Evolutionary conservation across 225 moss, liverwort and hornwort species (phyloP).

Genomic region (Takakia lepidozioides): DNA sequence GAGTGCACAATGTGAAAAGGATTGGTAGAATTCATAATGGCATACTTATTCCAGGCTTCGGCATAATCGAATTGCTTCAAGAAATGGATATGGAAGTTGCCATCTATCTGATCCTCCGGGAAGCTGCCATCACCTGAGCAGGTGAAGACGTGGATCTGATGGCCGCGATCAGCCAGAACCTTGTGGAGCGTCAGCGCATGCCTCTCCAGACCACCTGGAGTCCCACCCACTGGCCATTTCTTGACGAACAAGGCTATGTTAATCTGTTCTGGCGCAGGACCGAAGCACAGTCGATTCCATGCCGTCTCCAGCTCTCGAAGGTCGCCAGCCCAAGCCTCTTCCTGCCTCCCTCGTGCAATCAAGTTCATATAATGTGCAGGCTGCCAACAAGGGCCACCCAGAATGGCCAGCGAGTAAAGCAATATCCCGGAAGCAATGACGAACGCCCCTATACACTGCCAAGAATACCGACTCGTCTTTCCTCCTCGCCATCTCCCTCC

Average conservation of each 20-base stretch:
- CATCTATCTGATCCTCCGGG: constrained; percentile 28
- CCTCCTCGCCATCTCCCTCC: neutral
- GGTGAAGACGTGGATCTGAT: constrained; percentile 66
- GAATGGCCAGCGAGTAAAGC: constrained; percentile 1
- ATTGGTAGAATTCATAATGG: constrained; percentile 9
- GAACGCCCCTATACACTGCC: constrained; percentile 4
- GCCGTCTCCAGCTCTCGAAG: constrained; percentile 51
- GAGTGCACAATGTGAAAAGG: constrained; percentile 65
- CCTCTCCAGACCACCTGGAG: constrained; percentile 71
- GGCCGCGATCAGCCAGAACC: constrained; percentile 67
- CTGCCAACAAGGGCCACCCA: neutral
- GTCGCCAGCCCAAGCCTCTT: constrained; percentile 53
- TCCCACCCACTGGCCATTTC: constrained; percentile 79
- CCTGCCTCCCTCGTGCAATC: neutral
- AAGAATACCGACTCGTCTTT: neutral
- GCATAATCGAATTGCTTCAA: constrained; percentile 27
- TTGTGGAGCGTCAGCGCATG: constrained; percentile 80
- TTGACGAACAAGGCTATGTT: constrained; percentile 71
- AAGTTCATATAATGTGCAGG: neutral
- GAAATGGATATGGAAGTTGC: constrained; percentile 53
- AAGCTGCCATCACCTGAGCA: constrained; percentile 29
- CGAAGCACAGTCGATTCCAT: constrained; percentile 75
- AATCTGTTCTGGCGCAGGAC: constrained; percentile 15
- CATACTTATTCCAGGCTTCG: constrained; percentile 31
- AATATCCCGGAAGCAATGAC: constrained; percentile 1